Evolutionary conservation across 2,329 filamentous ascomycete species (phyloP), one percentile per base, ranked within the genome.

Genomic region (Nemania serpens): DNA sequence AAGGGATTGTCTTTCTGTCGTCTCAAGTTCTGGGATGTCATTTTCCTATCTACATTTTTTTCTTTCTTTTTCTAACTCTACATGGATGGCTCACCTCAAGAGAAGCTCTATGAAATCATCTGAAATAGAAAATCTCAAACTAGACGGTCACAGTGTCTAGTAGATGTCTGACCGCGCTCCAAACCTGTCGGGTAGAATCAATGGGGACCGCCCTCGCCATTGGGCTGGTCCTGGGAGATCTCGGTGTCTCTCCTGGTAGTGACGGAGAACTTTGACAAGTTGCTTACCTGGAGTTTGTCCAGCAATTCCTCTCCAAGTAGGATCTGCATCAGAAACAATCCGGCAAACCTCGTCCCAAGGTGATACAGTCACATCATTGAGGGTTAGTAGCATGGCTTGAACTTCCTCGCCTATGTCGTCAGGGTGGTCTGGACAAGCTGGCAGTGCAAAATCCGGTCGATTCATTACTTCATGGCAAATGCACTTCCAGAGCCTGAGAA

Each of bases 141-240:
- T n/a, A n/a, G n/a, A n/a, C n/a, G n/a, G n/a, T n/a, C n/a, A n/a
- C n/a, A n/a, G n/a, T n/a, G n/a, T n/a, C n/a, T n/a, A n/a, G n/a
- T 29, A 7, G 4, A 29, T 7, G 25, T 29, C 3, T 4, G 7
- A 29, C 25, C 7, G 25, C 4, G 39, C 39, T 7, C 39, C 15
- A 18, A 48, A 61, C 12, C 55, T 58, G 22, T 50, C 49, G 34
- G 48, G 59, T 11, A 61, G 12, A 1, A 3, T 5, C 4, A 52
- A 17, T 3, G 17, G 13, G 2, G 1, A 18, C 2, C 3, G 17
- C 15, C 5, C 2, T 17, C 2, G 22, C n/a, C 55, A 7, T 10
- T 58, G 37, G 9, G 9, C 22, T n/a, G 34, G 49, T 3, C 49
- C 50, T 1, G 55, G 49, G 11, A 62, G 59, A 43, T 62, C 55